phyloP scores from a whole-genome alignment of 352 stramenopile genomes.

The Pelagophyceae sp. region DNA sequence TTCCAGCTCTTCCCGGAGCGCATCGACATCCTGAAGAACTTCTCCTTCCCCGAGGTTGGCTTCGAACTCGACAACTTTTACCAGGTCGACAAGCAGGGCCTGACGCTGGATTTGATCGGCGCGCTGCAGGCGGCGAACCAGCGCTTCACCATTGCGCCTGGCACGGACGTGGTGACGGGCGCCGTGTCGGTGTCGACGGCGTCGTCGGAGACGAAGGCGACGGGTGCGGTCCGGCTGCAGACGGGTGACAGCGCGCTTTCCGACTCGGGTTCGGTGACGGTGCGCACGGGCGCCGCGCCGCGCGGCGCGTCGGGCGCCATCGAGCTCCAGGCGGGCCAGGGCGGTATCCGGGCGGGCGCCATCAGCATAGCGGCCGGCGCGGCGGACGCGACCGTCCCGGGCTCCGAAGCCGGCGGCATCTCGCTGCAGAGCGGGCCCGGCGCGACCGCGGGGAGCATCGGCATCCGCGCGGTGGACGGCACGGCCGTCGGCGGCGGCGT shows the following conservation, averaged over 20 bases:
- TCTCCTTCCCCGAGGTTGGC: slow-evolving; percentile 65
- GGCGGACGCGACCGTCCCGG: not conserved
- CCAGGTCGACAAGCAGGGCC: slow-evolving; percentile 82
- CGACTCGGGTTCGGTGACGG: not conserved
- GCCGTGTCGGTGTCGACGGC: not conserved
- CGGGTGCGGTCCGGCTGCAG: not conserved
- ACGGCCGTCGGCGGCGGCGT: not conserved
- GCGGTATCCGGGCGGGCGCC: not conserved
- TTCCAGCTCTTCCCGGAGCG: slow-evolving; percentile 79
- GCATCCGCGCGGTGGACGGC: not conserved
- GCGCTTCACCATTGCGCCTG: slow-evolving; percentile 25
- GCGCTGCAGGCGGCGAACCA: slow-evolving; percentile 72
- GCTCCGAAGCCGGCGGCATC: not conserved
- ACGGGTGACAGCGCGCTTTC: not conserved
- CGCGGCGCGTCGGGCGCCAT: not conserved
- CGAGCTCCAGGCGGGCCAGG: not conserved
- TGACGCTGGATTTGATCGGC: slow-evolving; percentile 76
- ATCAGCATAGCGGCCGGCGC: not conserved
- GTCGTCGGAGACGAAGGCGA: not conserved
- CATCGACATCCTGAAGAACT: slow-evolving; percentile 67
- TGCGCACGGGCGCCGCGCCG: not conserved
- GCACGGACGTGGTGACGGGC: not conserved
- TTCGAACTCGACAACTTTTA: slow-evolving; percentile 77
- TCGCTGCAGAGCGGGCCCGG: not conserved
- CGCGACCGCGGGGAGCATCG: not conserved